Evolutionary conservation across 768 basidiomycete genomes (phyloP), one percentile per base, ranked within the genome.

Genomic region (Dentipellis sp.): DNA sequence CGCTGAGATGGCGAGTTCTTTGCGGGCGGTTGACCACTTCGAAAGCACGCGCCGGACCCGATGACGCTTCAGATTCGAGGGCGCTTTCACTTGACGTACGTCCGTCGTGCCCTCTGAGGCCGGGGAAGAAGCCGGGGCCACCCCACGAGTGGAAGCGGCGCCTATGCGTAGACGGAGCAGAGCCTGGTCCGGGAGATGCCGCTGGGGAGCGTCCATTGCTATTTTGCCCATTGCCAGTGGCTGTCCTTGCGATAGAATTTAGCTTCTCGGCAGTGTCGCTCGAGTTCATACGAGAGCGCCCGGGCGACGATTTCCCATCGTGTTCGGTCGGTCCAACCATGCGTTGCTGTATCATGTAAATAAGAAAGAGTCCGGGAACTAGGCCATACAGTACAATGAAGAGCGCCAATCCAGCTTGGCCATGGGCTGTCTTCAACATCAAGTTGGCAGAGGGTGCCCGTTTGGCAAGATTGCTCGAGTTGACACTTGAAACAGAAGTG

Each of bases 401-500:
- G 14, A 91, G 76, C 16, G 77, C 77, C 45, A 91, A 69, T 36
- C 86, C 85, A 1, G 78, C 82, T 65, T 75, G 73, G 35, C 84
- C 80, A 64, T 91, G 90, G 8, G 68, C 65, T 1, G 89, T 90
- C 57, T 70, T 73, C 47, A 90, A 74, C 57, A 69, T 52, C 14
- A 61, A 51, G 45, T 64, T 59, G 42, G 68, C 60, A 11, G 72
- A 65, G 12, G 59, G 52, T 48, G 70, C 64, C 48, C 74, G 72
- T 59, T 69, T 74, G 34, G 56, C 37, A 35, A 67, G n/a, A 8
- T 51, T 39, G 11, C 45, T 16, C 42, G 59, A 57, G 34, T 61
- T 56, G n/a, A 62, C 59, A 40, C 69, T 61, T 21, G 59, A 68
- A 53, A 80, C 76, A 42, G 82, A 76, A 1, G 81, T 83, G 68